phyloP scores from a whole-genome alignment of 2,329 filamentous ascomycete species.

The Kalaharituber pfeilii region DNA sequence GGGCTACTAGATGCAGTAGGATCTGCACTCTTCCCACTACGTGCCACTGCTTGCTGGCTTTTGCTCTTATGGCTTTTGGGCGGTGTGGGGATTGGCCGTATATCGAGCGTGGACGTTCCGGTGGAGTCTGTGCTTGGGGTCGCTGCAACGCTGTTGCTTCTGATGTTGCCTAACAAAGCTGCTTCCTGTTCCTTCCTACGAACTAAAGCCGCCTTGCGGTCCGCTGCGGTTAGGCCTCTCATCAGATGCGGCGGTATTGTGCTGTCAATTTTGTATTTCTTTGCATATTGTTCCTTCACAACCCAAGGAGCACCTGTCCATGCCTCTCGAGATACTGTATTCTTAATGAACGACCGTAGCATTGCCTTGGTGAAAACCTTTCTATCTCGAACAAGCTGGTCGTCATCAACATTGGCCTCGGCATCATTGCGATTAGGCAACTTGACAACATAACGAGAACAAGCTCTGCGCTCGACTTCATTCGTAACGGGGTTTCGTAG shows the following conservation, averaged over 20 bases:
- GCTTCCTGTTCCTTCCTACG: constrained; percentile 42
- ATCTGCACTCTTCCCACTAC: constrained; percentile 12
- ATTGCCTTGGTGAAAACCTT: constrained; percentile 92
- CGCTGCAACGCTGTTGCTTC: neutral
- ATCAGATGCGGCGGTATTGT: constrained; percentile 67
- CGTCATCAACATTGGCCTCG: constrained; percentile 60
- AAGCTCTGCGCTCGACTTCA: constrained; percentile 39
- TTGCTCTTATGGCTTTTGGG: constrained; percentile 51
- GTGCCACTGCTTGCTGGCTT: constrained; percentile 18
- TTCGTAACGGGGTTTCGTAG: constrained; percentile 27
- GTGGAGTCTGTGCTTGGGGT: neutral
- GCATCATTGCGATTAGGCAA: constrained; percentile 49
- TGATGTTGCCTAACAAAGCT: constrained; percentile 35
- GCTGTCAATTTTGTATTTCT: constrained; percentile 70
- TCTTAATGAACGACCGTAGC: constrained; percentile 83
- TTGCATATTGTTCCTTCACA: constrained; percentile 72
- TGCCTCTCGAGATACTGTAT: constrained; percentile 75
- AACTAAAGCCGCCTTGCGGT: constrained; percentile 54
- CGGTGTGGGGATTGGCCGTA: constrained; percentile 43
- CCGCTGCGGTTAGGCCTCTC: constrained; percentile 60
- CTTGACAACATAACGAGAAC: constrained; percentile 65
- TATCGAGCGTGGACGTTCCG: constrained; percentile 29
- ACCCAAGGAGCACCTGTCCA: constrained; percentile 97
- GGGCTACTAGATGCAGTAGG: constrained; percentile 13
- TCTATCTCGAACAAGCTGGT: constrained; percentile 69